Evolutionary conservation across 2,329 filamentous ascomycete species (phyloP).

Genomic region (Daldinia eschscholtzii): DNA sequence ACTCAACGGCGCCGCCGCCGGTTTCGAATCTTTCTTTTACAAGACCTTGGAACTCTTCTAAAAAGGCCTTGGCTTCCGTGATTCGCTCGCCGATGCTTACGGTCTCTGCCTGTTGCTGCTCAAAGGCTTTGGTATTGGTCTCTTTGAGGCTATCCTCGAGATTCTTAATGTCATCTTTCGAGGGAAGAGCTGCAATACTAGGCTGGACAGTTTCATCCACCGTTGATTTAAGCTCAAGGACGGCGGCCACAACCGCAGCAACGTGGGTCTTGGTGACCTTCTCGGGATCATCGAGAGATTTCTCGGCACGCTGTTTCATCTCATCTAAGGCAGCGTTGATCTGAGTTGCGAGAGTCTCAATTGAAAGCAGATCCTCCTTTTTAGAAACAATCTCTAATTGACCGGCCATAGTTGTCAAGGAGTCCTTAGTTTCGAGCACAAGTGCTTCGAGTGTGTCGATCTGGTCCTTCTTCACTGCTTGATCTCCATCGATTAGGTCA

Average conservation of each 20-base stretch:
- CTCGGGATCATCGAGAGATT: slow-evolving; percentile 68
- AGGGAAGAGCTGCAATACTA: slow-evolving; percentile 77
- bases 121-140: slow-evolving; percentile 81
- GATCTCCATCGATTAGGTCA: slow-evolving; percentile 79
- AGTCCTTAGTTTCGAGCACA: slow-evolving; percentile 80
- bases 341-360: slow-evolving; percentile 84
- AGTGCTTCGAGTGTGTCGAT: slow-evolving; percentile 74
- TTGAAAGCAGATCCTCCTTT: slow-evolving; percentile 81
- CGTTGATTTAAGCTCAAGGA: slow-evolving; percentile 85
- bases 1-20: slow-evolving; percentile 78
- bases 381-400: slow-evolving; percentile 78
- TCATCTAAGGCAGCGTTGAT: slow-evolving; percentile 82
- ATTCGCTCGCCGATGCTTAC: slow-evolving; percentile 83
- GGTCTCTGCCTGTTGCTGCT: slow-evolving; percentile 87
- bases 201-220: slow-evolving; percentile 80
- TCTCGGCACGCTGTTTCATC: slow-evolving; percentile 69
- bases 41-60: slow-evolving; percentile 83
- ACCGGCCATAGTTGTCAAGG: slow-evolving; percentile 73
- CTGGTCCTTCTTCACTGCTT: slow-evolving; percentile 75
- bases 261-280: slow-evolving; percentile 85
- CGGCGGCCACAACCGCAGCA: slow-evolving; percentile 82
- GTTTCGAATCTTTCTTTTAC: slow-evolving; percentile 82
- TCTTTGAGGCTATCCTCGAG: slow-evolving; percentile 79
- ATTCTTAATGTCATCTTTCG: slow-evolving; percentile 80
- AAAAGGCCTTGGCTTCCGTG: slow-evolving; percentile 79